These are phyloP conservation scores for Epichloe baconii DNA, from an alignment of 2,329 filamentous ascomycete species.

Conservation along the genomic window DNA sequence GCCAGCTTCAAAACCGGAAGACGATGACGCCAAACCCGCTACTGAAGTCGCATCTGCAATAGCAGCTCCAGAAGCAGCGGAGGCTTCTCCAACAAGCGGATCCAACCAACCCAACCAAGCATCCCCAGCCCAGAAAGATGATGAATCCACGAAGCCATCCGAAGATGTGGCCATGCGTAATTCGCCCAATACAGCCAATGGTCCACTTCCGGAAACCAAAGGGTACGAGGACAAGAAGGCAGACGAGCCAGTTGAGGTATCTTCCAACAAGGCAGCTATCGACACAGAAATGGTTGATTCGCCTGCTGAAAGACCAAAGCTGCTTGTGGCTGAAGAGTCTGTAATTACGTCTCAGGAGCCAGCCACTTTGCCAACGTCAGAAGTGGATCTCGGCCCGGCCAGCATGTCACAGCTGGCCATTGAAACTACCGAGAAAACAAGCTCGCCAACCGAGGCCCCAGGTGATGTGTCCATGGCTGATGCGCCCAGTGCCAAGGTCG, in stretches of 20 bases:
- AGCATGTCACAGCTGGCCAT: slow-evolving; percentile 27
- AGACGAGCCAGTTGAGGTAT: background rate
- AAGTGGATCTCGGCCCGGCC: slow-evolving; percentile 22
- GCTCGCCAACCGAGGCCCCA: slow-evolving; percentile 15
- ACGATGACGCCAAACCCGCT: background rate
- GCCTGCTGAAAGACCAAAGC: slow-evolving; percentile 6
- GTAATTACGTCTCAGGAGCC: slow-evolving; percentile 7
- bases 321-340: slow-evolving; percentile 8
- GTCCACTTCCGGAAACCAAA: background rate
- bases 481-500: slow-evolving; percentile 44
- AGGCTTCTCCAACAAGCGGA: background rate
- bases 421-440: slow-evolving; percentile 20
- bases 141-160: background rate
- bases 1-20: background rate
- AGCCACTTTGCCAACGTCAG: slow-evolving; percentile 16
- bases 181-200: background rate
- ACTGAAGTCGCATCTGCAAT: background rate
- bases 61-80: background rate
- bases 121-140: background rate
- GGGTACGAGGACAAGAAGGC: background rate
- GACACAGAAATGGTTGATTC: slow-evolving; percentile 17
- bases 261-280: background rate
- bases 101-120: background rate
- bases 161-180: slow-evolving; percentile 2
- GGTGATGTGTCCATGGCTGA: slow-evolving; percentile 42